These are phyloP conservation scores for Teratosphaeriaceae sp. DNA, from an alignment of 2,329 filamentous ascomycete species.

Conservation along the genomic window DNA sequence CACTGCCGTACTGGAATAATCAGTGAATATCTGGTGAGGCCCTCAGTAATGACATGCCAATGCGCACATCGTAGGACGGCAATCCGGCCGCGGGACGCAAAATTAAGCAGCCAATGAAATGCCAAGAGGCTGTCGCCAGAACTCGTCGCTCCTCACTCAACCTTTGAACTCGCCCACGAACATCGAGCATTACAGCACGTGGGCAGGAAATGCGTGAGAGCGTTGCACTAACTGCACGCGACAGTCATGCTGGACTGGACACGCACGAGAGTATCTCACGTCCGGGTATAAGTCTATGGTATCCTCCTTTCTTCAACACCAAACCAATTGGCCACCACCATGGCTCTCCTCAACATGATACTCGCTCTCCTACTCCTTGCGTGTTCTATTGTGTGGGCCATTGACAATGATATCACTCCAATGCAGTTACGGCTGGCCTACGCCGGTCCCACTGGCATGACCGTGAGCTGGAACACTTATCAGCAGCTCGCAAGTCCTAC, in stretches of 20 bases:
- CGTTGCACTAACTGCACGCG: no score
- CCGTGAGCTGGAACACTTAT: constrained; percentile 14
- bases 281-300: no score
- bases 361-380: neutral
- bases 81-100: no score
- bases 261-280: no score
- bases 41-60: no score
- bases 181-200: neutral
- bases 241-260: no score
- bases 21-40: no score
- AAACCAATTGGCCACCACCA: neutral
- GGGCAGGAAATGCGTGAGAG: neutral
- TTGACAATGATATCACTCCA: constrained; percentile 2
- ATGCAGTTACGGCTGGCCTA: constrained; percentile 12
- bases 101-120: constrained; percentile 2
- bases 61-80: no score
- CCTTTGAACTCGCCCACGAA: neutral
- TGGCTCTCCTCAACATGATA: neutral
- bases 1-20: no score
- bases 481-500: constrained; percentile 8
- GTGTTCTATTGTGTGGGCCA: neutral
- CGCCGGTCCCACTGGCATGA: constrained; percentile 9
- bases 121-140: constrained; percentile 1
- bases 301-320: neutral
- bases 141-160: neutral